A percentile compares a stretch with the other conserved stretches of the same genome.
phyloP scores from a whole-genome alignment of 192 early-diverging fungal species.

The Entomortierella lignicola region DNA sequence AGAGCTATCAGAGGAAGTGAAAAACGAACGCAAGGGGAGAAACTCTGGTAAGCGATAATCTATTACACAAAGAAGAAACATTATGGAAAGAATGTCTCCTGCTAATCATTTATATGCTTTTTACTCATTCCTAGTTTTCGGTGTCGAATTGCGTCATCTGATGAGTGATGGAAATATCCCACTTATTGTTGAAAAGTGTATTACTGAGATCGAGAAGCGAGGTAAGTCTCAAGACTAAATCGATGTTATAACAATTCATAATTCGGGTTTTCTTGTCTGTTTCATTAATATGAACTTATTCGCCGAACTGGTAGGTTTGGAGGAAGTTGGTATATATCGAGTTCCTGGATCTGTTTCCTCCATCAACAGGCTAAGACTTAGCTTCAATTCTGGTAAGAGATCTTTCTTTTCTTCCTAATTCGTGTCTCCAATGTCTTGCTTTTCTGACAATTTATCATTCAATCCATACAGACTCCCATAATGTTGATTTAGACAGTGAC shows the following conservation, averaged over 20 bases:
- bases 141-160: constrained; percentile 66
- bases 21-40: constrained; percentile 60
- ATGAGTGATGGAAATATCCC: constrained; percentile 71
- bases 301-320: constrained; percentile 60
- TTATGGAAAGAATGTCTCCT: too few relatives aligned
- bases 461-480: constrained; percentile 24
- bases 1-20: constrained; percentile 8
- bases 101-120: background rate
- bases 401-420: background rate
- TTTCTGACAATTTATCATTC: constrained; percentile 1
- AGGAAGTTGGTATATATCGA: constrained; percentile 82
- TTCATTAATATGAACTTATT: too few relatives aligned
- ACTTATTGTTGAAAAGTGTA: constrained; percentile 74
- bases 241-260: too few relatives aligned
- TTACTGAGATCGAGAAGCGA: constrained; percentile 76
- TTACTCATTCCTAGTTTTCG: constrained; percentile 56
- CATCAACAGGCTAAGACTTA: constrained; percentile 66
- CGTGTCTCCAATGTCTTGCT: background rate
- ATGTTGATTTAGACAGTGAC: constrained; percentile 67
- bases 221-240: constrained; percentile 20
- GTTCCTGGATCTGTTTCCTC: constrained; percentile 74
- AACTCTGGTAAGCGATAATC: constrained; percentile 37
- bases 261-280: too few relatives aligned
- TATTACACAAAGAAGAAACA: background rate
- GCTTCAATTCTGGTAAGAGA: constrained; percentile 69